Evolutionary conservation across 2,329 filamentous ascomycete species (phyloP).

Genomic region (Rhexocercosporidium sp.): DNA sequence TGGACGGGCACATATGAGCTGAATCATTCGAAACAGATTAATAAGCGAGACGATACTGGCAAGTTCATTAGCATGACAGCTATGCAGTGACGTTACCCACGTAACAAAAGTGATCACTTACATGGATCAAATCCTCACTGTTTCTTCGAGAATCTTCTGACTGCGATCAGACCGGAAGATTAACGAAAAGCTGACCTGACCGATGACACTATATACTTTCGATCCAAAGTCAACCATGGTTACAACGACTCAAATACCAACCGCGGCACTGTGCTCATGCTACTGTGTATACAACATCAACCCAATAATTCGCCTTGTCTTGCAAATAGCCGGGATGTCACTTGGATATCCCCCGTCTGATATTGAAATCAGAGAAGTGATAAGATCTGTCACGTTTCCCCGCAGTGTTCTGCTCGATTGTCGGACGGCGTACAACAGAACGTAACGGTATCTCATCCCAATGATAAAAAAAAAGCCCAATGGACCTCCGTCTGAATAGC

Average conservation of each 20-base stretch:
- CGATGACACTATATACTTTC: not conserved
- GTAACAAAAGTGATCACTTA: not conserved
- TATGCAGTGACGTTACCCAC: not conserved
- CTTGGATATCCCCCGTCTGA: not conserved
- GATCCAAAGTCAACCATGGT: not conserved
- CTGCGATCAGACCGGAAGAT: not conserved
- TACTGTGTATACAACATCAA: not conserved
- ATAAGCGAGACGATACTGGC: no score
- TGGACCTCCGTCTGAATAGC: not conserved
- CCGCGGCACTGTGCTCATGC: not conserved
- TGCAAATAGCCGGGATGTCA: not conserved
- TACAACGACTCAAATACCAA: not conserved
- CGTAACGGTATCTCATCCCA: not conserved
- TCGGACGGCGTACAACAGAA: not conserved
- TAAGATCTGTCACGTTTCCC: not conserved
- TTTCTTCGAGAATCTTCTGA: not conserved
- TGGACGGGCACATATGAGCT: not conserved
- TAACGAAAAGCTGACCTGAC: not conserved
- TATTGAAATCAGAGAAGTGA: not conserved
- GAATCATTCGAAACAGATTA: not conserved
- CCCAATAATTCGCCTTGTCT: not conserved
- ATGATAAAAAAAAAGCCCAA: not conserved
- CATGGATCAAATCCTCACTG: not conserved
- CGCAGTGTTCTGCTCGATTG: not conserved
- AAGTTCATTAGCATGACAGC: no score